Percentiles rank a stretch among this genome's conserved stretches.
Conservation (phyloP, 2,329 filamentous ascomycete species). For the Botrytis porri region DNA sequence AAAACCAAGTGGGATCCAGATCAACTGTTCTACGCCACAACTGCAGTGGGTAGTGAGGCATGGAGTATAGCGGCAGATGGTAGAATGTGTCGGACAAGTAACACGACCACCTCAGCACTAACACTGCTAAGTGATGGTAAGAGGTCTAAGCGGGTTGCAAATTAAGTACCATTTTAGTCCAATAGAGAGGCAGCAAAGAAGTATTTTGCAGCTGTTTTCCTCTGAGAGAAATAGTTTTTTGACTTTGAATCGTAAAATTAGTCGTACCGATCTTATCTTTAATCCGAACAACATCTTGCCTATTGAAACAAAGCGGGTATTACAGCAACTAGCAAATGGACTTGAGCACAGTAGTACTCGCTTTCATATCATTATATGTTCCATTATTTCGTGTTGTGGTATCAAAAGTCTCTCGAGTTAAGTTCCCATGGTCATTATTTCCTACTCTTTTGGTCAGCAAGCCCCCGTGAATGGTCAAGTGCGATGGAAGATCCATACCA, state of each 20-base stretch:
- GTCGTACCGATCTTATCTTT: background rate
- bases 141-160: background rate
- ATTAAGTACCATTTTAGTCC: no score
- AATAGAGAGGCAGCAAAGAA: background rate
- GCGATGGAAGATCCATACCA: background rate
- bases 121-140: background rate
- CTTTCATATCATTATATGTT: background rate
- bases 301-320: background rate
- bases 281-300: background rate
- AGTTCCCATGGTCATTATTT: background rate
- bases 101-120: background rate
- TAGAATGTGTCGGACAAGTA: conserved; percentile 40
- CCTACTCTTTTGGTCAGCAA: background rate
- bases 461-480: background rate
- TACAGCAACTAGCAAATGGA: background rate
- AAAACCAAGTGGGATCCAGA: conserved; percentile 52
- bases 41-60: conserved; percentile 52
- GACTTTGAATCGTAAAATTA: background rate
- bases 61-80: conserved; percentile 45
- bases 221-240: background rate
- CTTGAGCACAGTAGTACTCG: background rate
- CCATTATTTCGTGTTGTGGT: background rate
- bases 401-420: background rate
- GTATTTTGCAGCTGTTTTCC: no score
- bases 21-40: conserved; percentile 46